A percentile compares a stretch with the other conserved stretches of the same genome.
Conservation (phyloP, 768 basidiomycete genomes). For the Russula foetens region DNA sequence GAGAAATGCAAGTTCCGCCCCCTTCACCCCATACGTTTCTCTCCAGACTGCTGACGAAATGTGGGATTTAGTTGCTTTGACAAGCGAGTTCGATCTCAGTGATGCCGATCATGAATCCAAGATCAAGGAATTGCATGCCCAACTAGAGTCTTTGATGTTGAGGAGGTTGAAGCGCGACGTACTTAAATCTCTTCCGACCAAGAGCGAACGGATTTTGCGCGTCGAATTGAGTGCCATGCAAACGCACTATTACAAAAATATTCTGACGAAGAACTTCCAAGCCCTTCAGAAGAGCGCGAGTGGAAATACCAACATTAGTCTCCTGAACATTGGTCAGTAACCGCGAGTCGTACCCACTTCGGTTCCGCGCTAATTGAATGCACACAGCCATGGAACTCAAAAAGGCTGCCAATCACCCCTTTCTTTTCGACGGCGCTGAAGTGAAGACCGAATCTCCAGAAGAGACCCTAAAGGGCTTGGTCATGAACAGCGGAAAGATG, state of each 20-base stretch:
- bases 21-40: neutral
- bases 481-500: conserved; percentile 99
- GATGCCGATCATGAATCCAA: conserved; percentile 90
- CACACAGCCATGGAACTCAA: conserved; percentile 90
- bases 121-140: conserved; percentile 92
- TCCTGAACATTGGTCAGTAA: conserved; percentile 81
- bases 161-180: conserved; percentile 94
- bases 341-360: conserved; percentile 1
- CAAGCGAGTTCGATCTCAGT: conserved; percentile 91
- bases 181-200: conserved; percentile 90
- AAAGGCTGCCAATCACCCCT: conserved; percentile 98
- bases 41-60: conserved; percentile 1
- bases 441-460: conserved; percentile 50
- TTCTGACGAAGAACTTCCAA: conserved; percentile 93
- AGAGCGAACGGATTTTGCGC: conserved; percentile 94
- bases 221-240: conserved; percentile 97
- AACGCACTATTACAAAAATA: conserved; percentile 98
- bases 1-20: conserved; percentile 68
- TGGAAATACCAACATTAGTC: conserved; percentile 83
- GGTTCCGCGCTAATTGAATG: neutral
- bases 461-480: conserved; percentile 88
- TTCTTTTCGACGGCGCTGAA: conserved; percentile 95
- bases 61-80: conserved; percentile 63
- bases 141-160: conserved; percentile 91
- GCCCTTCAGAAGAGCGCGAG: conserved; percentile 86